Base-by-base conservation (phyloP, 1,139 yeast genomes). In the Suhomyces taliae region DNA sequence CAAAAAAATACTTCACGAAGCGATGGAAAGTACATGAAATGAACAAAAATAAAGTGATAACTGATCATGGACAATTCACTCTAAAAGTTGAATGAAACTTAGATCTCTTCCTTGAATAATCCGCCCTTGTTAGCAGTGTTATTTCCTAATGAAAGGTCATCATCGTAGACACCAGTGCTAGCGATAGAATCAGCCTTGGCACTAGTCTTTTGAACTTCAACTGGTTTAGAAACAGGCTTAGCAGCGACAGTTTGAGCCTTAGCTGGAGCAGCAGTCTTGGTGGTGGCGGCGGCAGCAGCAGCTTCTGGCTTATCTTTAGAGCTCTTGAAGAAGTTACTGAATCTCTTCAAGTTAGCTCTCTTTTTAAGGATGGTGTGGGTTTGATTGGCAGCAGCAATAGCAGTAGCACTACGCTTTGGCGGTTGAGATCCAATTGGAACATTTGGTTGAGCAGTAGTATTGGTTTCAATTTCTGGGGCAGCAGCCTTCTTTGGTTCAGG, bases 71-170 rank as follows among this genome's bases (percentile, higher is more conserved):
- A 29, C 47, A 47, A 37, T 38, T 34, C 41, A 45, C 42, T 39
- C 24, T 34, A 41, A 32, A n/a, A 8, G 14, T 27, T 11, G 31
- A 37, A 27, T 32, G 24, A 36, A 14, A 35, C 34, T 47, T 59
- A 73, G 52, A 74, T 70, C 54, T 74, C 79, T 57, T 74, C 79
- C 54, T 72, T 74, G 56, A 74, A 74, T 37, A 74, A 57, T 2
- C 79, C 78, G 33, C 75, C 74, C 49, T 65, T 56, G 44, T 63
- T 62, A 42, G 61, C 50, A 36, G 49, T 49, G 27, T 36, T 39
- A 19, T 45, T 48, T 39, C 60, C 62, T 34, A 70, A 60, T 6
- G 72, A 65, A 39, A 66, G 57, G 27, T 69, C 74, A 40, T 70
- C 73, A 36, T 58, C 66, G 36, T 49, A 57, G 34, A 57, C 53